Evolutionary conservation across 371 early-diverging fungal genomes (phyloP), one percentile per base, ranked within the genome.

Genomic region (Aphelidium insulamus): DNA sequence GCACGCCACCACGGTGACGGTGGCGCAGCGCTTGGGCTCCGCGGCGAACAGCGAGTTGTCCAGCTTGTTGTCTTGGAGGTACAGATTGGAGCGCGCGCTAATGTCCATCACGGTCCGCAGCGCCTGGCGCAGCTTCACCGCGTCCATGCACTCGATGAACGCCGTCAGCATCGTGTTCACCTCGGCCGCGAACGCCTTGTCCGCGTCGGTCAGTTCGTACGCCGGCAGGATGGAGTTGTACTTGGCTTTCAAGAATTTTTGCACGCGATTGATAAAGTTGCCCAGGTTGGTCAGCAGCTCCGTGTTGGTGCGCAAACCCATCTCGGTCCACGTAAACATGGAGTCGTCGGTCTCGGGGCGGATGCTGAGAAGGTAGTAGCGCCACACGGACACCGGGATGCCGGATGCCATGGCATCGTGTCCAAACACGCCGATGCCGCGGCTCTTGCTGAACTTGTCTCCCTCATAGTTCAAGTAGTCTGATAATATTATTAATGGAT

Each of bases 381-480:
- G 79, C 98, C 98, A 99, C 17, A 97, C 84, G 20, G 80, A 79
- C 15, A 77, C 64, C 8, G 86, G 75, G 35, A 98, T 79, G 24
- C 86, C 78, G n/a, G 78, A 75, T 16, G 86, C 85, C 37, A 72
- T 61, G 17, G 90, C 83, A 46, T 91, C 79, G 66, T 85, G 83
- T 34, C 99, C 99, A 66, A 98, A 98, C 24, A 99, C 98, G 39
- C 99, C 99, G 23, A 91, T 70, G 32, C 78, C 77, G 41, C 94
- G 80, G 19, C 84, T 83, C 67, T 99, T 99, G 38, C 84, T 83
- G 66, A 99, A 99, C 56, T 99, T 99, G 40, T 77, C 79, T 32
- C 70, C 64, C 54, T 99, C 98, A 55, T 97, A 99, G 48, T 92
- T 85, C 35, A 99, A 69, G 49, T 98, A 99, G 55, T 99, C 98